Base-by-base conservation (phyloP, 2,329 filamentous ascomycete genomes). In the Ceratocystis colombiana region DNA sequence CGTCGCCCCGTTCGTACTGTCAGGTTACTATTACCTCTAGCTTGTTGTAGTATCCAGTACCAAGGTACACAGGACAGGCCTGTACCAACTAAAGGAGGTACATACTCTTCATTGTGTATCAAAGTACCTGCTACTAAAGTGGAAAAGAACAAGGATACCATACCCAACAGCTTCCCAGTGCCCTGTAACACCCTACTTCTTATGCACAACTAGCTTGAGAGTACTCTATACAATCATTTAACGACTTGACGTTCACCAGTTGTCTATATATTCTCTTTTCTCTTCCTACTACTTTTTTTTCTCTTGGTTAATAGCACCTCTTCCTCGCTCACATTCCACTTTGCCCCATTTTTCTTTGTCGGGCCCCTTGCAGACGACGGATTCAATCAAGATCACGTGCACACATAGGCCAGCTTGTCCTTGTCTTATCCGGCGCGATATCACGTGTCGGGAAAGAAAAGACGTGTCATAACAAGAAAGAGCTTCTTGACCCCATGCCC, bases 391-490 rank as follows among this genome's bases (percentile, higher is more conserved):
- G 8, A 30, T 50, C 61, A 63, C 61, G 61, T 63, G 61, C 10
- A 10, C 25, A 3, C 5, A 20, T 10, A 5, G n/a, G 22, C 37
- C 7, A 63, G 37, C 44, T 41, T 41, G 37, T 41, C 37, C 37
- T 41, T 37, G 30, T 30, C 30, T 41, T 48, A 15, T 55, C 6
- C 30, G 5, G 48, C 63, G 63, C 63, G 50, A n/a, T 45, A 33
- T 64, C 50, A 64, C 48, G 63, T 64, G 48, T 37, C 12, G 8
- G 3, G 5, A 41, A 15, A 62, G 10, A 28, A 17, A 44, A 62
- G 20, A 41, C 37, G 37, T 41, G 37, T 12, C 37, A 41, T 41
- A 41, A 41, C 37, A 41, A 15, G 37, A 41, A 41, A 41, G 37
- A 41, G 37, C 10, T 41, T 41, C 37, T 15, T 41, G 10, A 15